These are phyloP conservation scores for Aspergillus calidoustus DNA, from an alignment of 2,329 filamentous ascomycete species.

Conservation along the genomic window DNA sequence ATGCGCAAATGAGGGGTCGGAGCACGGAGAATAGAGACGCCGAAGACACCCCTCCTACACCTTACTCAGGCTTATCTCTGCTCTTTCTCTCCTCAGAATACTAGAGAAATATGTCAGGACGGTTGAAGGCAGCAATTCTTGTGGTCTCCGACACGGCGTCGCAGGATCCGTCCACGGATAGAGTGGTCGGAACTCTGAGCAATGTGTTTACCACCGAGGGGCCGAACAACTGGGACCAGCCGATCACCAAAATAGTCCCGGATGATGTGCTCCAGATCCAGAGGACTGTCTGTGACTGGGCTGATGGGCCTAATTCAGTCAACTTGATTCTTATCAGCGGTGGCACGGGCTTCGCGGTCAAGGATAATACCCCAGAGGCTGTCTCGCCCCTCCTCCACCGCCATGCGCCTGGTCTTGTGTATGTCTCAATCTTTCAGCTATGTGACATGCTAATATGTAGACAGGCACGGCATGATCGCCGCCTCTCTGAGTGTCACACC, in stretches of 20 bases:
- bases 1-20: conserved; percentile 7
- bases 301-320: conserved; percentile 64
- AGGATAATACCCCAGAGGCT: conserved; percentile 89
- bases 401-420: conserved; percentile 84
- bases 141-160: conserved; percentile 90
- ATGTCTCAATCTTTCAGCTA: conserved; percentile 35
- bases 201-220: conserved; percentile 71
- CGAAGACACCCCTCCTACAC: conserved; percentile 1
- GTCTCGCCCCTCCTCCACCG: conserved; percentile 79
- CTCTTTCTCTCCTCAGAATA: conserved; percentile 8
- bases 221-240: conserved; percentile 71
- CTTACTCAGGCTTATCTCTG: conserved; percentile 4
- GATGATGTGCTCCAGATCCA: conserved; percentile 80
- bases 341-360: conserved; percentile 86
- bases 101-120: conserved; percentile 33
- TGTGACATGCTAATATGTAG: conserved; percentile 24
- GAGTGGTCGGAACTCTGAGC: conserved; percentile 68
- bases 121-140: conserved; percentile 75
- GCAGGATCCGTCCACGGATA: conserved; percentile 77
- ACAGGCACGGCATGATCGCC: conserved; percentile 86
- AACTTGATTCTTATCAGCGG: conserved; percentile 89
- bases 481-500: conserved; percentile 84
- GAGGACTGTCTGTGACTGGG: conserved; percentile 70
- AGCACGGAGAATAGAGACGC: conserved; percentile 1
- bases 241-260: conserved; percentile 73